Evolutionary conservation across 805 yeast species (phyloP).

Genomic region (Vanderwaltozyma polyspora): DNA sequence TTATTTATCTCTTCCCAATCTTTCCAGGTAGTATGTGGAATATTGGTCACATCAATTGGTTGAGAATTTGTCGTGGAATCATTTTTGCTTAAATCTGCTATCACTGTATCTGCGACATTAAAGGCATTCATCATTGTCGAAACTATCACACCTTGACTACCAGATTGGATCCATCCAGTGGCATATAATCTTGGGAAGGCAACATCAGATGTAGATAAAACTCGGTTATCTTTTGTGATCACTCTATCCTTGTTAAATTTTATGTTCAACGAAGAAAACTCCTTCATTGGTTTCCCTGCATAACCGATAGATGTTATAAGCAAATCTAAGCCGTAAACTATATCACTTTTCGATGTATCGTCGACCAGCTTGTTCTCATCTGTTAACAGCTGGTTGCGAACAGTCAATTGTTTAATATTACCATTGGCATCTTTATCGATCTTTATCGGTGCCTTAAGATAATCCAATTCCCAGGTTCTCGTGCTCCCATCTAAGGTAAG

Average conservation of each 20-base stretch:
- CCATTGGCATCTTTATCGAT: conserved; percentile 32
- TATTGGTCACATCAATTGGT: conserved; percentile 5
- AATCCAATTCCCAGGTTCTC: conserved; percentile 57
- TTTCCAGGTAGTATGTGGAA: conserved; percentile 20
- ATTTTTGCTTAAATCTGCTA: conserved; percentile 38
- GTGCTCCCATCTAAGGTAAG: conserved; percentile 1
- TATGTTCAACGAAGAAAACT: conserved; percentile 40
- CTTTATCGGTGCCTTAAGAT: conserved; percentile 53
- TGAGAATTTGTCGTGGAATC: background rate
- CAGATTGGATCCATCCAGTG: conserved; percentile 84
- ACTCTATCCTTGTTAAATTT: conserved; percentile 43
- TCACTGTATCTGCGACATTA: conserved; percentile 55
- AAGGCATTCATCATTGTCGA: conserved; percentile 80
- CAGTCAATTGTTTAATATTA: conserved; percentile 21
- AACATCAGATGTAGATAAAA: conserved; percentile 18
- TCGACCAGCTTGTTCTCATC: conserved; percentile 17
- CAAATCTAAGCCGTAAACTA: conserved; percentile 41
- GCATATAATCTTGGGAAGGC: conserved; percentile 49
- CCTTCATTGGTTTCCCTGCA: conserved; percentile 52
- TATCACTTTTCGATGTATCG: conserved; percentile 11
- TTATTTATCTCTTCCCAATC: conserved; percentile 21
- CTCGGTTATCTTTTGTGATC: conserved; percentile 36
- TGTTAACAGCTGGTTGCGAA: conserved; percentile 12
- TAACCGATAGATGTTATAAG: conserved; percentile 80
- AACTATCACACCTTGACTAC: conserved; percentile 85